A percentile compares a stretch with the other conserved stretches of the same genome.
Conservation (phyloP, 768 basidiomycete genomes). For the Suillus weaverae region DNA sequence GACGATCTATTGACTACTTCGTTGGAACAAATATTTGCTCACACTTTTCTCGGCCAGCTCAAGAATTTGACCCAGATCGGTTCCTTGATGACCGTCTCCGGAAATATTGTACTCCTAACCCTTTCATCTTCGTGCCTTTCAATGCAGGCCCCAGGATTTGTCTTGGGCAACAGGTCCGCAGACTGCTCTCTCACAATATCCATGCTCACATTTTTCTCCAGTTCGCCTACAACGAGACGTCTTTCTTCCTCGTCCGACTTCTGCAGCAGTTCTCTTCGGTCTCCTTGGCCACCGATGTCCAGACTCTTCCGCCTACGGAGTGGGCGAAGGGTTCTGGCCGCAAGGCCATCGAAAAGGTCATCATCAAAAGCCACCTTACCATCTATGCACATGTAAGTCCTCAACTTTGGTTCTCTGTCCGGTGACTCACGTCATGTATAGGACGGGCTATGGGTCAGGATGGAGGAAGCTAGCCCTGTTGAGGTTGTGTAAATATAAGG, state of each 20-base stretch:
- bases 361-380: slow-evolving; percentile 52
- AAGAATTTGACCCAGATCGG: slow-evolving; percentile 63
- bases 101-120: slow-evolving; percentile 56
- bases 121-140: slow-evolving; percentile 48
- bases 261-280: slow-evolving; percentile 55
- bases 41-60: slow-evolving; percentile 36
- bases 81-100: slow-evolving; percentile 62
- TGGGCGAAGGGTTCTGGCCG: slow-evolving; percentile 39
- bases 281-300: slow-evolving; percentile 44
- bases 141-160: slow-evolving; percentile 41
- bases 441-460: slow-evolving; percentile 30
- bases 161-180: slow-evolving; percentile 36
- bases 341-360: slow-evolving; percentile 47
- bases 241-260: slow-evolving; percentile 61
- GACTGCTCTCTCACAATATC: background rate
- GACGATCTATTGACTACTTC: no score
- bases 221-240: slow-evolving; percentile 68
- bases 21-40: background rate
- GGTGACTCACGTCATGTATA: slow-evolving; percentile 6
- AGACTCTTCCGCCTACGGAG: slow-evolving; percentile 44
- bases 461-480: slow-evolving; percentile 16
- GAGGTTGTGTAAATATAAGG: slow-evolving; percentile 2
- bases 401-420: background rate
- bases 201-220: slow-evolving; percentile 20
- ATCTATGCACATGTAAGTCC: slow-evolving; percentile 46